These are phyloP conservation scores for Canavalia gladiata DNA, from an alignment of 306 rosid species.

Conservation along the genomic window DNA sequence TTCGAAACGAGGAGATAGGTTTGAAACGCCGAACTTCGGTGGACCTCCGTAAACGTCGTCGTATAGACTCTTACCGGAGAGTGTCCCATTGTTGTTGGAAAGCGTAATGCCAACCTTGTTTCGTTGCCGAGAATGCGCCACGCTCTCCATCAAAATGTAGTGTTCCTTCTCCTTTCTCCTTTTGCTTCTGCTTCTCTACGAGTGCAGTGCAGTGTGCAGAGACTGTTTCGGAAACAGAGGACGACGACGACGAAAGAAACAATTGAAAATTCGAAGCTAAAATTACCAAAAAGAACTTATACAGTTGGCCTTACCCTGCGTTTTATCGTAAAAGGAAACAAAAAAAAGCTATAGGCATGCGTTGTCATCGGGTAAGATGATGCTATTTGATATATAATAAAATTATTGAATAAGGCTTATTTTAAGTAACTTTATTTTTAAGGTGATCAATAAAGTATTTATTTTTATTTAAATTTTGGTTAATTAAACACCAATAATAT, in stretches of 20 bases:
- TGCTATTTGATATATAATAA: too few species aligned
- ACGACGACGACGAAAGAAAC: conserved; percentile 52
- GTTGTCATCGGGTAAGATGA: too few species aligned
- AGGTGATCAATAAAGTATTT: too few species aligned
- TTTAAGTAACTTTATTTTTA: too few species aligned
- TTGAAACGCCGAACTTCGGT: conserved; percentile 72
- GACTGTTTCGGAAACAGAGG: conserved; percentile 53
- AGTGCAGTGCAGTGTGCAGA: conserved; percentile 43
- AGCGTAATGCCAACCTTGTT: conserved; percentile 58
- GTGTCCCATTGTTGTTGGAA: conserved; percentile 56
- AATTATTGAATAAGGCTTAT: too few species aligned
- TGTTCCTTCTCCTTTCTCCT: neutral
- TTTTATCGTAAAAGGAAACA: neutral
- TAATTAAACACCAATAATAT: too few species aligned
- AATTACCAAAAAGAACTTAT: conserved; percentile 55
- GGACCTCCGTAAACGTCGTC: conserved; percentile 91
- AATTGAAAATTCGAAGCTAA: conserved; percentile 18
- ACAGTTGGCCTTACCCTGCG: conserved; percentile 34
- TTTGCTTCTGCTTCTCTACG: conserved; percentile 31
- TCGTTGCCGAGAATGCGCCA: conserved; percentile 73
- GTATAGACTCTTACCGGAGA: conserved; percentile 60
- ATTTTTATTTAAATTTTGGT: too few species aligned
- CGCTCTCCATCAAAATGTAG: conserved; percentile 69
- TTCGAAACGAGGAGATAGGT: conserved; percentile 85
- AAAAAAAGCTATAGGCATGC: too few species aligned